Percentiles rank a stretch among this genome's conserved stretches.
phyloP scores from a whole-genome alignment of 768 basidiomycete genomes.

The Russula sp. region DNA sequence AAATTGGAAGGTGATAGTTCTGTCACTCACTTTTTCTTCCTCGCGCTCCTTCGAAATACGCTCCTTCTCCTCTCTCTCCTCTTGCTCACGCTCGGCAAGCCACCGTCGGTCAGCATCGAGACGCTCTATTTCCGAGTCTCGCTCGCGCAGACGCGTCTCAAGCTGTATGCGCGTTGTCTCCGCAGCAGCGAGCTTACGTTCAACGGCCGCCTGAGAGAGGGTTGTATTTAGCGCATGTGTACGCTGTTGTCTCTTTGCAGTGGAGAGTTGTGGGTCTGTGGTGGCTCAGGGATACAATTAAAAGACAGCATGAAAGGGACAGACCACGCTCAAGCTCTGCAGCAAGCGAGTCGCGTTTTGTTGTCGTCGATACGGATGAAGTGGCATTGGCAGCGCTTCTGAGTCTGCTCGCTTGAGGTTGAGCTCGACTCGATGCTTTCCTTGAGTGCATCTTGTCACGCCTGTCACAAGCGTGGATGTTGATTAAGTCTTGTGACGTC shows the following conservation, averaged over 20 bases:
- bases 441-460: not conserved
- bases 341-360: slow-evolving; percentile 63
- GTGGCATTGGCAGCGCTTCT: not conserved
- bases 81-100: slow-evolving; percentile 64
- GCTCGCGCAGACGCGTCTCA: slow-evolving; percentile 66
- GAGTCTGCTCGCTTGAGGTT: slow-evolving; percentile 12
- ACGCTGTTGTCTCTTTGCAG: slow-evolving; percentile 67
- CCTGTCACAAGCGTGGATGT: not conserved
- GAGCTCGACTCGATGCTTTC: slow-evolving; percentile 8
- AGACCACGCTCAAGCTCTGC: slow-evolving; percentile 66
- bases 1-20: not conserved
- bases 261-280: slow-evolving; percentile 61
- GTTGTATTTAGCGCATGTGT: slow-evolving; percentile 58
- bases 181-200: slow-evolving; percentile 61
- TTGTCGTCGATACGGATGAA: slow-evolving; percentile 36
- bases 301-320: slow-evolving; percentile 3
- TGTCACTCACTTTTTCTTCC: slow-evolving; percentile 56
- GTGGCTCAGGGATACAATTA: not conserved
- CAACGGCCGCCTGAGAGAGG: slow-evolving; percentile 59
- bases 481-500: not conserved
- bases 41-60: slow-evolving; percentile 48
- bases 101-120: slow-evolving; percentile 69
- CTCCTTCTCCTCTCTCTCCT: slow-evolving; percentile 68
- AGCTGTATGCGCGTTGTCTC: slow-evolving; percentile 62
- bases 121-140: slow-evolving; percentile 57